Base-by-base conservation (phyloP, 345 rosid genomes). In the Rhizophora mangle region DNA sequence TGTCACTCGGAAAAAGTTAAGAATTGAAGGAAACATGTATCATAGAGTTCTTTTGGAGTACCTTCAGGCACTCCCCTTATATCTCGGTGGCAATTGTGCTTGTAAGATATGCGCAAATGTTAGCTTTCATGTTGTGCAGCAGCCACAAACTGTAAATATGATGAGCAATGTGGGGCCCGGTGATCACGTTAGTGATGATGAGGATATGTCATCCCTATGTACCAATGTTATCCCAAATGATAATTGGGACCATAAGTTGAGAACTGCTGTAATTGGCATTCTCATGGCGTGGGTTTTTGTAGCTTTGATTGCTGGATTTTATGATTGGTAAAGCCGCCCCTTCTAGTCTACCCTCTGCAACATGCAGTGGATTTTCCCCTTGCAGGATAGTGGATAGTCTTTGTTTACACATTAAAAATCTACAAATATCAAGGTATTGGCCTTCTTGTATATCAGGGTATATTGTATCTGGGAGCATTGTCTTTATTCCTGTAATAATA, bases 71-170 rank as follows among this genome's bases (percentile, higher is more conserved):
- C 81, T 95, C 51, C 99, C 99, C 36, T 76, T 85, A 24, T 95
- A 82, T 83, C 96, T 95, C 43, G 99, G 97, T 52, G 93, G 97
- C 56, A 74, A 73, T 56, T 92, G 99, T 72, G 71, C 76, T 51
- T 95, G 99, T 78, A 78, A 68, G 60, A 81, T 69, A 76, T 95
- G 99, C 82, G 80, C 81, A 62, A 80, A 63, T 68, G 53, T 68
- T 27, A 74, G 62, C 62, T 59, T 54, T 63, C 64, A 36, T 34
- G 59, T 55, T 47, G 61, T 53, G 58, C 71, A 2, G 56, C 76
- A 21, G 74, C 67, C 74, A 37, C 72, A 15, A 6, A 24, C 34
- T 62, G 26, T 60, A 27, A 74, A 66, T 65, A 80, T 67, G 65
- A 74, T 74, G 24, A 63, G 32, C 63, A 71, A 53, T 65, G 64